phyloP scores from a whole-genome alignment of 768 basidiomycete genomes.

The Termitomyces sp. region DNA sequence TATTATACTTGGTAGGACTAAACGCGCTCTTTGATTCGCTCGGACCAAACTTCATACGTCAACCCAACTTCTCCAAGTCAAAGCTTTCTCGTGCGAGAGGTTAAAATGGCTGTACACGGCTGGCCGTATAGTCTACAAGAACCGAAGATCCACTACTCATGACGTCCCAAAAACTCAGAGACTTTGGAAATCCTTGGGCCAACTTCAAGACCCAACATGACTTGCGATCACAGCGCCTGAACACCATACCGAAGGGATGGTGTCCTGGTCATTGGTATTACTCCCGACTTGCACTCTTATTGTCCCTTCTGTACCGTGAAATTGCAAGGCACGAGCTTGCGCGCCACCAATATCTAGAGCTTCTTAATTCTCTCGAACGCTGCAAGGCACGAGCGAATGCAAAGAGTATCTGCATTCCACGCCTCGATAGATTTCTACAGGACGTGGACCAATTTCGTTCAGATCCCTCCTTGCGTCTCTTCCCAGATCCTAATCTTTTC shows the following conservation, averaged over 20 bases:
- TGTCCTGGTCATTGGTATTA: neutral
- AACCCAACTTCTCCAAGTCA: neutral
- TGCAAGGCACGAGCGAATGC: neutral
- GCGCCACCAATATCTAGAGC: neutral
- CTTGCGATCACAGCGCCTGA: neutral
- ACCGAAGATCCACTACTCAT: neutral
- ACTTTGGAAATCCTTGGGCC: neutral
- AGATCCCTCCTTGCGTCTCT: neutral
- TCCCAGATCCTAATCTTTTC: neutral
- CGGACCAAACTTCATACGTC: neutral
- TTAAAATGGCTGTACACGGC: neutral
- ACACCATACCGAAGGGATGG: neutral
- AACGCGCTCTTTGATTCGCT: neutral
- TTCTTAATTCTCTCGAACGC: neutral
- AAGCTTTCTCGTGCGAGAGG: neutral
- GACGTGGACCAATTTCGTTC: neutral
- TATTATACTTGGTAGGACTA: no score
- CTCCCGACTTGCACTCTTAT: neutral
- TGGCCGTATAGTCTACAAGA: neutral
- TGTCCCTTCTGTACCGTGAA: neutral
- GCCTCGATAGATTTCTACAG: neutral
- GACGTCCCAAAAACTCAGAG: neutral
- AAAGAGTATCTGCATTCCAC: neutral
- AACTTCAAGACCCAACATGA: neutral
- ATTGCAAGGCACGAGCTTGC: neutral